Evolutionary conservation across 352 stramenopile species (phyloP).

Genomic region (Phytophthora foliorum): DNA sequence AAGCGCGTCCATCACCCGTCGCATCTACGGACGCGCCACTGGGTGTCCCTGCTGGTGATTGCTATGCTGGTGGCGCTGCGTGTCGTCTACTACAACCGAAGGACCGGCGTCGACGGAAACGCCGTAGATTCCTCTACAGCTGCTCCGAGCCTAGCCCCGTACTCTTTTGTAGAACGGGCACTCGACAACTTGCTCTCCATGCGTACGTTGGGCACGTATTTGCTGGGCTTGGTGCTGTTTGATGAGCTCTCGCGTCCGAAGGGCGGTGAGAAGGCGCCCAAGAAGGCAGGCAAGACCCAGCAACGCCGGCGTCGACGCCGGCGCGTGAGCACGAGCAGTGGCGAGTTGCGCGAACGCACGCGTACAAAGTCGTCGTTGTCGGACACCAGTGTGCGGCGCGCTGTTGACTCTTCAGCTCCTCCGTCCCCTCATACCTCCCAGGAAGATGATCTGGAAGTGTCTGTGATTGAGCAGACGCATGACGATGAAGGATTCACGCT

Average conservation of each 20-base stretch:
- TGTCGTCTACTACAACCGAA: constrained; percentile 47
- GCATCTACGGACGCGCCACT: constrained; percentile 65
- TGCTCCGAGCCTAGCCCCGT: constrained; percentile 12
- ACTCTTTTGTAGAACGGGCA: constrained; percentile 44
- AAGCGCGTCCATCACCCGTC: constrained; percentile 32
- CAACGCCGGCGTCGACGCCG: constrained; percentile 27
- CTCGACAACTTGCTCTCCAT: constrained; percentile 65
- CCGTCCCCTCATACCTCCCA: constrained; percentile 42
- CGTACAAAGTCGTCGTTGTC: constrained; percentile 39
- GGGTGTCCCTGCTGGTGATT: constrained; percentile 47
- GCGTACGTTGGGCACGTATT: constrained; percentile 56
- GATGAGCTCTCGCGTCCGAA: constrained; percentile 51
- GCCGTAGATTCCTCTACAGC: constrained; percentile 2
- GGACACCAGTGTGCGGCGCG: constrained; percentile 23
- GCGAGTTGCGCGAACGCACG: constrained; percentile 21
- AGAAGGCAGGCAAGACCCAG: constrained; percentile 5
- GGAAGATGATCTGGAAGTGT: constrained; percentile 71
- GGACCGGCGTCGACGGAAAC: constrained; percentile 35
- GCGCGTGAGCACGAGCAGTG: constrained; percentile 27
- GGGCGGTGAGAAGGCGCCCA: constrained; percentile 22
- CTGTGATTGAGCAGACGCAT: constrained; percentile 52
- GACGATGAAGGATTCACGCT: constrained; percentile 46
- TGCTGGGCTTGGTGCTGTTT: constrained; percentile 63
- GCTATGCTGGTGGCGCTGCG: constrained; percentile 47
- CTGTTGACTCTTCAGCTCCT: constrained; percentile 26